Evolutionary conservation across 192 early-diverging fungal genomes (phyloP), one percentile per base, ranked within the genome.

Genomic region (Coemansia sp.): DNA sequence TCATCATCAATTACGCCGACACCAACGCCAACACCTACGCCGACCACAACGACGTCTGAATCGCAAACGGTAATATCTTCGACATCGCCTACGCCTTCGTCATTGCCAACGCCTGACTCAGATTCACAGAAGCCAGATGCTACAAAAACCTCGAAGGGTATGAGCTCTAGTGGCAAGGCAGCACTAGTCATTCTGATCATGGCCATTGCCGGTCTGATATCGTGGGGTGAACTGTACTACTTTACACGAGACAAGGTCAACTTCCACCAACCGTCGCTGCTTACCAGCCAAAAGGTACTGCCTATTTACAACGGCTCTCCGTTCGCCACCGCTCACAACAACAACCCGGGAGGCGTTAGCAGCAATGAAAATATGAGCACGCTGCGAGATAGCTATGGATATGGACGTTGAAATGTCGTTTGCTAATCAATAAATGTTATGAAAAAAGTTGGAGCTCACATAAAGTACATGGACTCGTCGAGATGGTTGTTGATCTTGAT

Each of bases 221-320:
- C 75, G 21, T 77, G 75, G 75, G 53, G 29, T 1, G 70, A 15
- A 0, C 59, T 77, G 61, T 72, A 68, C 58, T 62, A 67, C 27
- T 48, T 72, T 19, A 67, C 62, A 2, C 38, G 41, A 27, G 62
- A 63, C 39, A 63, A 63, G 23, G 62, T n/a, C 32, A 59, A 37
- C 10, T 59, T 37, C 34, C 57, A n/a, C 32, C 34, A 15, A 34
- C 57, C 57, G 8, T 59, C 57, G 9, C n/a, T 36, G 51, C 51
- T 29, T 2, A 21, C 15, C 57, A 59, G 14, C 57, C 6, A 37
- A 59, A 59, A 59, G 32, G 32, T 59, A 0, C 27, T 59, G 29
- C 57, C 57, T 6, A 21, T 37, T 19, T 59, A 59, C 34, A 59
- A 15, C 8, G 57, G 57, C 31, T 37, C 57, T 12, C 14, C 34